Base-by-base conservation (phyloP, 805 yeast species). In the Candida berthetii region DNA sequence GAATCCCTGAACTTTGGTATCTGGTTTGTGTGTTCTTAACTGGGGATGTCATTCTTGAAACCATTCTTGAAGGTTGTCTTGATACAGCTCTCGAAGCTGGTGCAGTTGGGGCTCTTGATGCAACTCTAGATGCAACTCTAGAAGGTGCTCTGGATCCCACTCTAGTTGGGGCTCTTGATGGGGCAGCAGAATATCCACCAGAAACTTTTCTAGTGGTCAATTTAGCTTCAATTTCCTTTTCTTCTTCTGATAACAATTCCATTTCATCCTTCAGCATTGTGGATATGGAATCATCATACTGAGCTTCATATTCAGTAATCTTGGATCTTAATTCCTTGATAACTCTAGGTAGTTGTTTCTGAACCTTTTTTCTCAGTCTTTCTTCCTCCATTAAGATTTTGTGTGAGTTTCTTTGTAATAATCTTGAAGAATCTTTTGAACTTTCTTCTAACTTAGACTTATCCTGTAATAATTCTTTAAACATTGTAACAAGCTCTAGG, bases 381-480 rank as follows among this genome's bases (percentile, higher is more conserved):
- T 89, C 96, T 57, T 91, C 99, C 43, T 82, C 75, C 43, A 85
- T 68, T 44, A 91, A 65, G 19, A 90, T 82, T 45, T 80, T 82
- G 48, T 91, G 90, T 2, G 89, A 82, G 51, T 84, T 81, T 53
- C 85, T 77, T 47, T 83, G 77, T 36, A 84, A 60, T 35, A 90
- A 68, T 46, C 98, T 72, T 0, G 91, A 79, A 0, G 97, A 80
- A 57, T 91, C 93, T 52, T 78, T 82, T 2, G 84, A 74, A 4
- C 93, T 78, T 46, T 78, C 83, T 31, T 72, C 82, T 31, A 93
- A 69, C 37, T 74, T 74, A 2, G 58, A 48, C 45, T 83, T 84
- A 48, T 87, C 95, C 13, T 66, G 61, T 33, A 79, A 58, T 20
- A 89, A 60, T 3, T 69, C 72, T 35, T 74, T 66, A 47, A 85